A percentile compares a stretch with the other conserved stretches of the same genome.
Evolutionary conservation across 2,329 filamentous ascomycete genomes (phyloP).

Genomic region (Alternaria brassicicola): DNA sequence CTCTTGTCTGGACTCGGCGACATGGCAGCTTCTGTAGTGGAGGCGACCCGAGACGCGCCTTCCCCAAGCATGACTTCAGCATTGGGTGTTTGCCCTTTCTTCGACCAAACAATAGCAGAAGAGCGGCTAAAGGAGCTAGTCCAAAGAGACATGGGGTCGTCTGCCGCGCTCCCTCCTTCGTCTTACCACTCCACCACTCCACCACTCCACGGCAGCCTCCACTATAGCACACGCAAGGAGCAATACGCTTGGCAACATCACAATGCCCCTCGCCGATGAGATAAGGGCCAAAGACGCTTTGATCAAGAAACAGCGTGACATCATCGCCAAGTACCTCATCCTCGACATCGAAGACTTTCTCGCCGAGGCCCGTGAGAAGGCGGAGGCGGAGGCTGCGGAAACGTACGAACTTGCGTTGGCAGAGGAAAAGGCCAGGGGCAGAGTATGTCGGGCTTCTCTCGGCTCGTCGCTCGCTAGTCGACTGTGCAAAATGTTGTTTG

Average conservation of each 20-base stretch:
- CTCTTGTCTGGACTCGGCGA: neutral
- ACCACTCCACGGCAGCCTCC: neutral
- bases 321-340: conserved; percentile 9
- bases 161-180: neutral
- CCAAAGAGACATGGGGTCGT: neutral
- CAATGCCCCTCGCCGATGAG: neutral
- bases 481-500: neutral
- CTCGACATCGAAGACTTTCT: conserved; percentile 10
- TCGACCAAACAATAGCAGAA: neutral
- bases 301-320: conserved; percentile 5
- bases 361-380: neutral
- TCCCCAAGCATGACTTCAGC: neutral
- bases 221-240: neutral
- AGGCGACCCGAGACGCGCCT: neutral
- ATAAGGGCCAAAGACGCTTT: neutral
- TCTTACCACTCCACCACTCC: neutral
- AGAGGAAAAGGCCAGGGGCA: conserved; percentile 3
- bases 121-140: neutral
- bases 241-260: neutral
- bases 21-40: neutral
- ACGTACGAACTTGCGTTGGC: neutral
- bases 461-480: neutral
- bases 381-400: neutral
- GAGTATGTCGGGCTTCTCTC: neutral
- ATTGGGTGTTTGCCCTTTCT: neutral